phyloP scores from a whole-genome alignment of 768 basidiomycete genomes.

The Paxillus rubicundulus region DNA sequence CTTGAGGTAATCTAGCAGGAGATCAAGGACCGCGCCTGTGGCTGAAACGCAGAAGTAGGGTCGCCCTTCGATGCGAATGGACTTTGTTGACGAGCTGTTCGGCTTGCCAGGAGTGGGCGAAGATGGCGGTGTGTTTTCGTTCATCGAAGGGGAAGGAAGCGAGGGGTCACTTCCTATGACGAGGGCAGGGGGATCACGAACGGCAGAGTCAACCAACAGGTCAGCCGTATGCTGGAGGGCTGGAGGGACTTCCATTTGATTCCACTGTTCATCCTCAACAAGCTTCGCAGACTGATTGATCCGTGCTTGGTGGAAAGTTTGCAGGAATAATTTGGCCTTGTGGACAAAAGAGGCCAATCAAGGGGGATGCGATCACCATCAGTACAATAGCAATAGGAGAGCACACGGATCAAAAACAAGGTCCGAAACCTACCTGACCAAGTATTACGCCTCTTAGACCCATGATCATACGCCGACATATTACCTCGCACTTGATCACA shows the following conservation, averaged over 20 bases:
- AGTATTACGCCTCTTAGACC: slow-evolving; percentile 84
- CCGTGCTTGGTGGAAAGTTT: slow-evolving; percentile 78
- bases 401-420: neutral
- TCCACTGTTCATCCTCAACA: slow-evolving; percentile 97
- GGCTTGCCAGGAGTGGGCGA: slow-evolving; percentile 17
- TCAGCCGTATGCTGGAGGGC: slow-evolving; percentile 69
- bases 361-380: slow-evolving; percentile 4
- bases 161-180: slow-evolving; percentile 30
- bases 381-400: neutral
- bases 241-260: slow-evolving; percentile 63
- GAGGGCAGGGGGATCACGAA: slow-evolving; percentile 76
- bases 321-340: slow-evolving; percentile 85
- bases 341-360: slow-evolving; percentile 4
- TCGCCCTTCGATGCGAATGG: slow-evolving; percentile 76
- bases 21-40: slow-evolving; percentile 67
- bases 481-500: slow-evolving; percentile 81
- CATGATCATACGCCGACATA: slow-evolving; percentile 90
- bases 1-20: slow-evolving; percentile 83
- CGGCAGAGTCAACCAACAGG: slow-evolving; percentile 75
- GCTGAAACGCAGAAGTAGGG: slow-evolving; percentile 85
- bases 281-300: slow-evolving; percentile 80
- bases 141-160: slow-evolving; percentile 4
- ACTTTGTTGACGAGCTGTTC: slow-evolving; percentile 44
- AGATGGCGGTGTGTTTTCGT: slow-evolving; percentile 14
- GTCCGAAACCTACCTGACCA: slow-evolving; percentile 55